A percentile compares a stretch with the other conserved stretches of the same genome.
Conservation (phyloP, 2,329 filamentous ascomycete genomes). For the Arthroderma sp. region DNA sequence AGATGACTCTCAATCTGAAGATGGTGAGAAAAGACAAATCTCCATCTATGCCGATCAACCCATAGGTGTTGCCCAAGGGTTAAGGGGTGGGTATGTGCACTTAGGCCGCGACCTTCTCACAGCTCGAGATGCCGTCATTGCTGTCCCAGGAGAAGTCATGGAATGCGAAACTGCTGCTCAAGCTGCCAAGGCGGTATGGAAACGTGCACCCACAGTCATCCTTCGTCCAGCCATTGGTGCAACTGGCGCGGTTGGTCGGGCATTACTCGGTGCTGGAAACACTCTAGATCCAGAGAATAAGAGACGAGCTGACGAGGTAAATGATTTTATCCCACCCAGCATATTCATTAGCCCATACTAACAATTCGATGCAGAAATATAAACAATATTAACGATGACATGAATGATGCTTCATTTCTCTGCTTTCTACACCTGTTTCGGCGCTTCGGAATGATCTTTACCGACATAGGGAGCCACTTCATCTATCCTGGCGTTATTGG, state of each 20-base stretch:
- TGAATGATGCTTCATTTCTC: no score
- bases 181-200: slow-evolving; percentile 63
- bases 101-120: slow-evolving; percentile 77
- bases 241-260: slow-evolving; percentile 76
- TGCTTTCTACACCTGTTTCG: no score
- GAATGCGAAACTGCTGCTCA: slow-evolving; percentile 71
- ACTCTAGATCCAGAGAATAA: slow-evolving; percentile 72
- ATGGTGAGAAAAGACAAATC: slow-evolving; percentile 61
- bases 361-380: slow-evolving; percentile 26
- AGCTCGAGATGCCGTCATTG: slow-evolving; percentile 82
- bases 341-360: slow-evolving; percentile 1
- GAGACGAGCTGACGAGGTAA: slow-evolving; percentile 75
- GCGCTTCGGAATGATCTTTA: no score
- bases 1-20: slow-evolving; percentile 47
- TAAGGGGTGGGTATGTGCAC: slow-evolving; percentile 69
- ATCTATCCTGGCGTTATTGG: no score
- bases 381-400: slow-evolving; percentile 23
- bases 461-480: no score
- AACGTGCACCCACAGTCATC: slow-evolving; percentile 81
- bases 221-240: slow-evolving; percentile 82
- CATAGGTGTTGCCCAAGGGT: slow-evolving; percentile 70
- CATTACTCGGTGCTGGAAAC: slow-evolving; percentile 84
- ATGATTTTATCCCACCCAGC: slow-evolving; percentile 28
- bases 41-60: slow-evolving; percentile 92
- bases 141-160: slow-evolving; percentile 81